Percentiles rank a stretch among this genome's conserved stretches.
These are phyloP conservation scores for Volvox carteri DNA, from an alignment of 163 green algal species.

Conservation along the genomic window DNA sequence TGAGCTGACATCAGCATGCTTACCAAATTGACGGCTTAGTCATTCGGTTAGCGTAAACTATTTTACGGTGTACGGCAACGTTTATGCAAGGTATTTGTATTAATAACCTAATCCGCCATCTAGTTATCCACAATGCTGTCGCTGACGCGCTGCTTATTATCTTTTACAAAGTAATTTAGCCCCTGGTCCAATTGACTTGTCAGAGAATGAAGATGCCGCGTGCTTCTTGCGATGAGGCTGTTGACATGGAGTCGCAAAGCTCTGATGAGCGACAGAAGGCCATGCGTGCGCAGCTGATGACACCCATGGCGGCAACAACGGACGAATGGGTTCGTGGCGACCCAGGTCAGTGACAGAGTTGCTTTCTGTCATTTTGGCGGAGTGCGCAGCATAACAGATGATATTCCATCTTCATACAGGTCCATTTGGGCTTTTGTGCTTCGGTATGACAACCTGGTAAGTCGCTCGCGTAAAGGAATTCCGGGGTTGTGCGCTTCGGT, in stretches of 20 bases:
- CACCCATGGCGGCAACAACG: background rate
- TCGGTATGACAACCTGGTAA: constrained; percentile 69
- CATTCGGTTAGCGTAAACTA: background rate
- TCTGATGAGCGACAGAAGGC: constrained; percentile 34
- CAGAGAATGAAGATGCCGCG: constrained; percentile 26
- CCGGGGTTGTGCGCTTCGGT: no score
- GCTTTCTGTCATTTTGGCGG: no score
- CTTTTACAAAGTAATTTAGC: no score
- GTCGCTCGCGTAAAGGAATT: no score
- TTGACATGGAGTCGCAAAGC: constrained; percentile 11
- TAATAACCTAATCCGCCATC: no score
- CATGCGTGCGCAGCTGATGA: constrained; percentile 21
- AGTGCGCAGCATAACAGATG: background rate
- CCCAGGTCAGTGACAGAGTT: background rate
- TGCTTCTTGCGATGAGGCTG: background rate
- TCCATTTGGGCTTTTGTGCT: constrained; percentile 60
- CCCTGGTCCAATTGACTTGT: no score
- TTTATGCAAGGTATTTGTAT: background rate
- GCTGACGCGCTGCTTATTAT: no score
- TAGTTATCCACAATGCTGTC: no score
- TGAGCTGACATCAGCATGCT: background rate
- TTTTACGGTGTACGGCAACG: background rate
- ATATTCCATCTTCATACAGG: background rate
- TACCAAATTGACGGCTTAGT: background rate
- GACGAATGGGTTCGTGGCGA: constrained; percentile 44